Percentiles rank a stretch among this genome's conserved stretches.
Conservation (phyloP, 768 basidiomycete species). For the Leccinum pellstonianum region DNA sequence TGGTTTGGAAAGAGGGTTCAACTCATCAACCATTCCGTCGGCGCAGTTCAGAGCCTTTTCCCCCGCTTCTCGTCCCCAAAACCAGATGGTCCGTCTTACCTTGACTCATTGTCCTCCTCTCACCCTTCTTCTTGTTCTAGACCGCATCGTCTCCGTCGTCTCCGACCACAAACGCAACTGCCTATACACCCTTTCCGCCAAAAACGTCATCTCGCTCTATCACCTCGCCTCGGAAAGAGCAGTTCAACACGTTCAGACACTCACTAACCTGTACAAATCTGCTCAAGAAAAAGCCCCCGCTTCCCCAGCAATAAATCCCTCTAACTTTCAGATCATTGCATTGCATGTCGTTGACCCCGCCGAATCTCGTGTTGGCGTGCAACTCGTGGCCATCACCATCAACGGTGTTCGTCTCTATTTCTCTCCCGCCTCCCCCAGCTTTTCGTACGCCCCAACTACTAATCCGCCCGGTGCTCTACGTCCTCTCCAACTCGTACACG, state of each 20-base stretch:
- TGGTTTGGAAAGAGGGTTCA: constrained; percentile 90
- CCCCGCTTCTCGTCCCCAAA: constrained; percentile 68
- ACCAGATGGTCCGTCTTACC: constrained; percentile 56
- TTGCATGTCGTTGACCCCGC: constrained; percentile 66
- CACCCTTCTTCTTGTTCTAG: constrained; percentile 38
- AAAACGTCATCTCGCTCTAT: constrained; percentile 66
- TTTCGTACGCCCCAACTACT: constrained; percentile 44
- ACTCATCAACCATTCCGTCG: constrained; percentile 84
- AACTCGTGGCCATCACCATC: constrained; percentile 77
- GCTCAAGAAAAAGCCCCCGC: constrained; percentile 83
- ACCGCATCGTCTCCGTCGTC: constrained; percentile 67
- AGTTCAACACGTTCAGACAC: constrained; percentile 68
- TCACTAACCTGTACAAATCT: constrained; percentile 71
- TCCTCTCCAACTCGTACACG: constrained; percentile 68
- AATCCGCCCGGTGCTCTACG: constrained; percentile 28
- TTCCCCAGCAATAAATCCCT: constrained; percentile 66
- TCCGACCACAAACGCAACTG: constrained; percentile 68
- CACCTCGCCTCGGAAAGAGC: constrained; percentile 60
- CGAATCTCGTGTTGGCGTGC: constrained; percentile 68
- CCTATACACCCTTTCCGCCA: constrained; percentile 74
- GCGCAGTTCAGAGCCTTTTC: constrained; percentile 73
- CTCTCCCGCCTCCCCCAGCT: constrained; percentile 49
- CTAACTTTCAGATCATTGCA: constrained; percentile 66
- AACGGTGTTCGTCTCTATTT: constrained; percentile 89
- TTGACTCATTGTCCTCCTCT: background rate